Evolutionary conservation across 768 basidiomycete species (phyloP).

Genomic region (Kwoniella heveanensis): DNA sequence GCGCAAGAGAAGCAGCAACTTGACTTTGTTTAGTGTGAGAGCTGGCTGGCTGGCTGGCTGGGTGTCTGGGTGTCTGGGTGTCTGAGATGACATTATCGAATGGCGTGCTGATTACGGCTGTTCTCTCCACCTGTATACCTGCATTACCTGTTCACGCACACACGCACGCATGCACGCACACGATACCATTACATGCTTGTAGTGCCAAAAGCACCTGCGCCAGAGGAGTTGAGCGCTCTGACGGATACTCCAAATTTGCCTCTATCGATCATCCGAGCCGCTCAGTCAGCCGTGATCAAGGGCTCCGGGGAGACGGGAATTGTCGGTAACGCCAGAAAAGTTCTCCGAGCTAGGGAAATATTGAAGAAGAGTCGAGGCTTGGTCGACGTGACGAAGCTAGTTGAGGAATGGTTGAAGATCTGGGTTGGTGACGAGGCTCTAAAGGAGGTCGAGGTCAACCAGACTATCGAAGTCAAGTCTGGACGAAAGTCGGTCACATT

Average conservation of each 20-base stretch:
- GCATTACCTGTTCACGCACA: too few species aligned
- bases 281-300: slow-evolving; percentile 22
- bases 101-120: too few species aligned
- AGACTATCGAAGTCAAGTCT: not conserved
- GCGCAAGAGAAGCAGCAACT: not conserved
- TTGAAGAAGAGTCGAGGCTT: slow-evolving; percentile 7
- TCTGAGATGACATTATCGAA: too few species aligned
- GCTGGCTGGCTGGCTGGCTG: too few species aligned
- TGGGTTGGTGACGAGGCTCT: not conserved
- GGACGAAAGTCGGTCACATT: too few species aligned
- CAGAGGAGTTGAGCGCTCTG: not conserved
- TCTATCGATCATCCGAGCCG: slow-evolving; percentile 6
- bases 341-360: slow-evolving; percentile 32
- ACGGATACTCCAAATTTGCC: not conserved
- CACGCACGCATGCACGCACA: too few species aligned
- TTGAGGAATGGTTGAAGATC: slow-evolving; percentile 2
- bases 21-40: too few species aligned
- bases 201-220: not conserved
- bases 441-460: not conserved
- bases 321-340: slow-evolving; percentile 25
- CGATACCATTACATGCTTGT: not conserved
- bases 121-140: too few species aligned
- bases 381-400: too few species aligned
- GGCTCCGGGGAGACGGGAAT: slow-evolving; percentile 24
- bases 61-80: too few species aligned